Conservation (phyloP, 768 basidiomycete species). For the Tephrocybe sp. region DNA sequence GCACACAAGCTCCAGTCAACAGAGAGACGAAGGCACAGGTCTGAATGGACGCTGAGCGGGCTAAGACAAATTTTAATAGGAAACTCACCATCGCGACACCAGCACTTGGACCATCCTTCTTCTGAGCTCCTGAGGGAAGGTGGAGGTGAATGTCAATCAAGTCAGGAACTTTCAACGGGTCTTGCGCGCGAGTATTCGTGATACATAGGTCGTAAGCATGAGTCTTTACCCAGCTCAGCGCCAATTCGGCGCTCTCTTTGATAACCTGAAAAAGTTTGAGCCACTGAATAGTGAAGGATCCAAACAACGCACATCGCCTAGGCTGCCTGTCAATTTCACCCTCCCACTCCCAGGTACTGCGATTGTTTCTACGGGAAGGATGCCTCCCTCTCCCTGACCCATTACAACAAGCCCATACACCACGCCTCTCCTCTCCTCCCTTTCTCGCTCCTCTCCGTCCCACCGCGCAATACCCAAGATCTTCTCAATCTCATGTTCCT, state of each 20-base stretch:
- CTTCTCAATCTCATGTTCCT: slow-evolving; percentile 72
- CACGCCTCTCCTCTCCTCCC: slow-evolving; percentile 72
- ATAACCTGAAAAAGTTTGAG: slow-evolving; percentile 54
- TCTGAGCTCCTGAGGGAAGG: slow-evolving; percentile 86
- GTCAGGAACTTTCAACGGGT: slow-evolving; percentile 74
- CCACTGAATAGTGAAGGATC: neutral
- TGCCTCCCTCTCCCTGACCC: slow-evolving; percentile 84
- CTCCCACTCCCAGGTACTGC: slow-evolving; percentile 73
- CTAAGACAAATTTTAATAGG: neutral
- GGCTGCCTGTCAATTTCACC: slow-evolving; percentile 77
- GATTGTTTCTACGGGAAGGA: slow-evolving; percentile 83
- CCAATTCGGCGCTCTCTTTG: slow-evolving; percentile 88
- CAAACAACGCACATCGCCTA: slow-evolving; percentile 67
- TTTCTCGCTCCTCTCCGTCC: slow-evolving; percentile 78
- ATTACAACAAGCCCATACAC: slow-evolving; percentile 89
- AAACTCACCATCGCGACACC: slow-evolving; percentile 79
- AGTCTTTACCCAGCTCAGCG: slow-evolving; percentile 90
- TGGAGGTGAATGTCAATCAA: slow-evolving; percentile 86
- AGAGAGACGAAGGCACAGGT: slow-evolving; percentile 87
- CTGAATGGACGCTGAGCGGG: slow-evolving; percentile 29
- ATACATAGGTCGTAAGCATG: slow-evolving; percentile 80
- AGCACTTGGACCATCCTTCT: slow-evolving; percentile 92
- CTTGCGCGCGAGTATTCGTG: slow-evolving; percentile 66
- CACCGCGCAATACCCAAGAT: slow-evolving; percentile 81
- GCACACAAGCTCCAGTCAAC: slow-evolving; percentile 72